These are phyloP conservation scores for Ophiorrhiza pumila DNA, from an alignment of 257 asterid genomes.

Conservation along the genomic window DNA sequence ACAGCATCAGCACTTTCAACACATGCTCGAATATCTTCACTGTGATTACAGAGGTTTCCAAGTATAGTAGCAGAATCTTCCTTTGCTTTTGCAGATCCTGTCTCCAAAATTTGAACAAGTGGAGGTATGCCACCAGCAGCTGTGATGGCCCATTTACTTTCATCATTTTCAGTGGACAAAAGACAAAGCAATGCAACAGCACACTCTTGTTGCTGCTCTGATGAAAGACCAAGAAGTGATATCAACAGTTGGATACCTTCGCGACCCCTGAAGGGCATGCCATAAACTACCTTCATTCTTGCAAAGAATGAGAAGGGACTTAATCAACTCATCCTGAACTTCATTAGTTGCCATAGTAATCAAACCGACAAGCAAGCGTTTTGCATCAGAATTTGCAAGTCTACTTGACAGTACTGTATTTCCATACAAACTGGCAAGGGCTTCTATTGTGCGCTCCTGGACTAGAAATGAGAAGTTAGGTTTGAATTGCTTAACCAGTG, in stretches of 20 bases:
- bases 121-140: conserved; percentile 99
- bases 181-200: conserved; percentile 95
- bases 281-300: conserved; percentile 84
- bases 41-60: conserved; percentile 97
- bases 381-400: conserved; percentile 88
- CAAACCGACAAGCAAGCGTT: conserved; percentile 84
- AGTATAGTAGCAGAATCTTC: conserved; percentile 97
- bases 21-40: conserved; percentile 99
- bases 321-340: conserved; percentile 87
- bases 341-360: conserved; percentile 93
- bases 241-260: conserved; percentile 97
- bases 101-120: conserved; percentile 93
- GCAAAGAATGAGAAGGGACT: conserved; percentile 81
- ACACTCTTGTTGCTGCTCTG: conserved; percentile 99
- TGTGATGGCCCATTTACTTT: conserved; percentile 99
- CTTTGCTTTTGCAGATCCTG: conserved; percentile 94
- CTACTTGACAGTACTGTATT: conserved; percentile 66
- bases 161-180: conserved; percentile 85
- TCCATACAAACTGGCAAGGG: conserved; percentile 98
- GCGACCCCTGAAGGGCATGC: conserved; percentile 99
- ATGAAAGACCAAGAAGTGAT: conserved; percentile 96
- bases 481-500: conserved; percentile 75
- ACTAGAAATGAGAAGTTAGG: conserved; percentile 61
- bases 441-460: conserved; percentile 96
- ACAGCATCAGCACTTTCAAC: conserved; percentile 99